phyloP scores from a whole-genome alignment of 345 rosid genomes.

The Aegle marmelos region DNA sequence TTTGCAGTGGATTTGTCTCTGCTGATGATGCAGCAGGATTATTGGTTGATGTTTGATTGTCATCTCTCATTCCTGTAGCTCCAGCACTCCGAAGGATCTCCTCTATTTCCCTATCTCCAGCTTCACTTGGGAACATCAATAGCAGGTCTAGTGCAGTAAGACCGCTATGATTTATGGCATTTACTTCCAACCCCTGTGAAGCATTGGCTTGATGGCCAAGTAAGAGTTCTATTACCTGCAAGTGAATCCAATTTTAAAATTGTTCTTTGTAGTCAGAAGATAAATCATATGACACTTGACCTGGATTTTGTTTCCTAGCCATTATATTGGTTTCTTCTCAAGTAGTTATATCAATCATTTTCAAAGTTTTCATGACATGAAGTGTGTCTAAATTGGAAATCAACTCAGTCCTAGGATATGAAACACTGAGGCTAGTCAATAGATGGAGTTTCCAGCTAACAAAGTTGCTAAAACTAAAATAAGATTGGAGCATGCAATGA shows the following conservation, averaged over 20 bases:
- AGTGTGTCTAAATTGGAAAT: background rate
- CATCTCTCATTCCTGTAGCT: constrained; percentile 32
- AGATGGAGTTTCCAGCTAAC: background rate
- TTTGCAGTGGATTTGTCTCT: constrained; percentile 17
- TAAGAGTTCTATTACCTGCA: constrained; percentile 50
- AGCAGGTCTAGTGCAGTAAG: constrained; percentile 49
- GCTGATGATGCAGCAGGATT: constrained; percentile 9
- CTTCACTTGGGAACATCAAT: constrained; percentile 53
- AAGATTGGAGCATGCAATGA: background rate
- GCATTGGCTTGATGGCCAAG: constrained; percentile 21
- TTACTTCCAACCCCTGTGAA: constrained; percentile 32
- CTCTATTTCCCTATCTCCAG: constrained; percentile 48
- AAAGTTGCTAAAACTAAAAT: background rate
- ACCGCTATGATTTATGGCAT: constrained; percentile 37
- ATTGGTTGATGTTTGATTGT: background rate
- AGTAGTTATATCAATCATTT: background rate
- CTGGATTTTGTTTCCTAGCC: background rate
- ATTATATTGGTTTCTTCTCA: background rate
- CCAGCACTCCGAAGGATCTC: constrained; percentile 41
- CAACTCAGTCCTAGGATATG: background rate
- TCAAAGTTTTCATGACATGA: background rate
- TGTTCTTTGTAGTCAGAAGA: background rate
- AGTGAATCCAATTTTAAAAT: background rate
- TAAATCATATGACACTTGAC: background rate
- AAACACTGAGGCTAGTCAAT: background rate